phyloP scores from a whole-genome alignment of 1,139 yeast genomes.

The Debaryomyces psychrophilus region DNA sequence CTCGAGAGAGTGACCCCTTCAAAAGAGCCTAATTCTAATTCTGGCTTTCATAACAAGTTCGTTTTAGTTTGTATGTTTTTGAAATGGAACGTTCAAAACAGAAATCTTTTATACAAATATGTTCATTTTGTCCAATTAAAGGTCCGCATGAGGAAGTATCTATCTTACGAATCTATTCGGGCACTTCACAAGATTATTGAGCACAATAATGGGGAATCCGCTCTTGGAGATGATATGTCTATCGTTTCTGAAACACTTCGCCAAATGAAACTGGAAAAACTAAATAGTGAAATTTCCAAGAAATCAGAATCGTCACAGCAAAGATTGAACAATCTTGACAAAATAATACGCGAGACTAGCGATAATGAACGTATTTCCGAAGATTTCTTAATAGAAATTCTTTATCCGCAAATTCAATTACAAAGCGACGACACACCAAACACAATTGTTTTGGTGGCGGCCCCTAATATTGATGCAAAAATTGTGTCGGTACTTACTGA shows the following conservation, averaged over 20 bases:
- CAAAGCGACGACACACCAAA: constrained; percentile 66
- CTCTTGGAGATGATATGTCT: constrained; percentile 12
- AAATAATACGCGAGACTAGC: constrained; percentile 48
- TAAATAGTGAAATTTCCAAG: not conserved
- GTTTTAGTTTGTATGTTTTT: constrained; percentile 44
- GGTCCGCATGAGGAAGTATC: constrained; percentile 31
- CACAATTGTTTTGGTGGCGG: constrained; percentile 54
- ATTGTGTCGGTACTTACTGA: constrained; percentile 40
- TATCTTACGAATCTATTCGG: constrained; percentile 43
- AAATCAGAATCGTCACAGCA: constrained; percentile 20
- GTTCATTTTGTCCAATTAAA: constrained; percentile 43
- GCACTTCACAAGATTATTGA: constrained; percentile 41
- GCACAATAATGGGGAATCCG: constrained; percentile 10
- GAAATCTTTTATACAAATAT: constrained; percentile 42
- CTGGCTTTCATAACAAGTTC: constrained; percentile 42
- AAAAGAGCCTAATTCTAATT: not conserved
- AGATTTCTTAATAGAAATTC: constrained; percentile 67
- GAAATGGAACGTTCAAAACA: constrained; percentile 46
- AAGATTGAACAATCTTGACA: constrained; percentile 50
- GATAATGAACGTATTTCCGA: constrained; percentile 55
- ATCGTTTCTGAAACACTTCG: not conserved
- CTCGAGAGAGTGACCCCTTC: not conserved
- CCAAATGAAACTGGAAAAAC: constrained; percentile 7
- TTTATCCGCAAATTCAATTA: constrained; percentile 86
- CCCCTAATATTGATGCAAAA: constrained; percentile 46